Evolutionary conservation across 2,329 filamentous ascomycete genomes (phyloP).

Genomic region (Botryotinia narcissicola): DNA sequence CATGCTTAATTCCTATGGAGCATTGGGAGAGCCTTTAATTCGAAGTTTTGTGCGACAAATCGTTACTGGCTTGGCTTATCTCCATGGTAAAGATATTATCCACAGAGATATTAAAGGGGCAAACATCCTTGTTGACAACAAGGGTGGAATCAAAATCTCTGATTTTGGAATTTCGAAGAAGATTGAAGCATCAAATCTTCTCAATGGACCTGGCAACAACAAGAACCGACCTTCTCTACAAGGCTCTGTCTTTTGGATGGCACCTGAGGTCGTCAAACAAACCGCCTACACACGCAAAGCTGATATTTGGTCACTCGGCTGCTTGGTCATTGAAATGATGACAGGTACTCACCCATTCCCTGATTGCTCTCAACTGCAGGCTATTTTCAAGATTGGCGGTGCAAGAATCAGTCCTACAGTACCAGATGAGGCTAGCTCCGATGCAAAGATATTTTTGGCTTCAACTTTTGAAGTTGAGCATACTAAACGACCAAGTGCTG

Average conservation of each 20-base stretch:
- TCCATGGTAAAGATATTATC: slow-evolving; percentile 93
- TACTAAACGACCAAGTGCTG: slow-evolving; percentile 85
- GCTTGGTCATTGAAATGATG: slow-evolving; percentile 98
- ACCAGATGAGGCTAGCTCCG: slow-evolving; percentile 79
- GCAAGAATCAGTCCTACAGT: slow-evolving; percentile 84
- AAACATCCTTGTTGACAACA: slow-evolving; percentile 98
- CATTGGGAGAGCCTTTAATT: slow-evolving; percentile 87
- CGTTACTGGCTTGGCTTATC: slow-evolving; percentile 83
- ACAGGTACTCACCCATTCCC: slow-evolving; percentile 95
- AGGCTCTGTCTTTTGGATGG: slow-evolving; percentile 99
- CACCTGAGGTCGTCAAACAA: slow-evolving; percentile 95
- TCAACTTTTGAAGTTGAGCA: slow-evolving; percentile 96
- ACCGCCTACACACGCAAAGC: slow-evolving; percentile 97
- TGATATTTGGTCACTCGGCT: slow-evolving; percentile 97
- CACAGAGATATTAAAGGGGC: slow-evolving; percentile 99
- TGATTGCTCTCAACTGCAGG: slow-evolving; percentile 93
- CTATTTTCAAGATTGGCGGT: slow-evolving; percentile 97
- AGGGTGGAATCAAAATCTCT: slow-evolving; percentile 97
- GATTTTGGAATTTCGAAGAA: slow-evolving; percentile 99
- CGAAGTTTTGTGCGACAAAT: slow-evolving; percentile 98
- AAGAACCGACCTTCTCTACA: slow-evolving; percentile 78
- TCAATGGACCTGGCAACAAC: slow-evolving; percentile 64
- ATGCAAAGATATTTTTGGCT: slow-evolving; percentile 78
- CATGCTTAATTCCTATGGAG: slow-evolving; percentile 98
- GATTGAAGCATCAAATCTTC: slow-evolving; percentile 84